Evolutionary conservation across 78 protist genomes (phyloP).

Genomic region (Guillardia theta): DNA sequence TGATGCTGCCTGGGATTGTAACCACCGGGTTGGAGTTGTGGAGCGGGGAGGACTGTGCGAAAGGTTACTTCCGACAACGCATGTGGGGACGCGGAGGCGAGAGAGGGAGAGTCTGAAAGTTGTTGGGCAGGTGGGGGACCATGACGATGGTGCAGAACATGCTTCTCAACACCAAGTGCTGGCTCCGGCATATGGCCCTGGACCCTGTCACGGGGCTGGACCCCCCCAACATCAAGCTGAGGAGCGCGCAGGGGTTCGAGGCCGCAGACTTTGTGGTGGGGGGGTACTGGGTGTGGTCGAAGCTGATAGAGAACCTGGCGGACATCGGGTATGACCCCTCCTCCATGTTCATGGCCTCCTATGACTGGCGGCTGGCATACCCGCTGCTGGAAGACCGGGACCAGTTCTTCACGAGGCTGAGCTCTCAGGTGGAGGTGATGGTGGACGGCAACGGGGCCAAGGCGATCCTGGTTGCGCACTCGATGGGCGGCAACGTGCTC

Average conservation of each 20-base stretch:
- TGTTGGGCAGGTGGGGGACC: too few species aligned
- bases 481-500: constrained; percentile 43
- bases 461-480: constrained; percentile 42
- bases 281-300: constrained; percentile 46
- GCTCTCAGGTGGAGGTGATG: neutral
- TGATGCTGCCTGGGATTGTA: constrained; percentile 53
- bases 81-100: too few species aligned
- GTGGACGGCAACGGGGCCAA: neutral
- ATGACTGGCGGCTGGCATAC: neutral
- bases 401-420: neutral
- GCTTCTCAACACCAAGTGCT: constrained; percentile 10
- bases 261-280: constrained; percentile 59
- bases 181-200: constrained; percentile 57
- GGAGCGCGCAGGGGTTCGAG: constrained; percentile 50
- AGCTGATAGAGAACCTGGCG: neutral
- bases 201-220: constrained; percentile 51
- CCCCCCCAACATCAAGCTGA: constrained; percentile 45
- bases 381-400: constrained; percentile 40
- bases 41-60: constrained; percentile 55
- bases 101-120: too few species aligned
- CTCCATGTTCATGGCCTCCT: neutral
- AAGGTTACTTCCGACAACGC: constrained; percentile 57
- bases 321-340: constrained; percentile 53
- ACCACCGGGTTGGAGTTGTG: constrained; percentile 63
- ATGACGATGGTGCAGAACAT: constrained; percentile 48